Evolutionary conservation across 345 rosid genomes (phyloP), one percentile per base, ranked within the genome.

Genomic region (Anastatica hierochuntica): DNA sequence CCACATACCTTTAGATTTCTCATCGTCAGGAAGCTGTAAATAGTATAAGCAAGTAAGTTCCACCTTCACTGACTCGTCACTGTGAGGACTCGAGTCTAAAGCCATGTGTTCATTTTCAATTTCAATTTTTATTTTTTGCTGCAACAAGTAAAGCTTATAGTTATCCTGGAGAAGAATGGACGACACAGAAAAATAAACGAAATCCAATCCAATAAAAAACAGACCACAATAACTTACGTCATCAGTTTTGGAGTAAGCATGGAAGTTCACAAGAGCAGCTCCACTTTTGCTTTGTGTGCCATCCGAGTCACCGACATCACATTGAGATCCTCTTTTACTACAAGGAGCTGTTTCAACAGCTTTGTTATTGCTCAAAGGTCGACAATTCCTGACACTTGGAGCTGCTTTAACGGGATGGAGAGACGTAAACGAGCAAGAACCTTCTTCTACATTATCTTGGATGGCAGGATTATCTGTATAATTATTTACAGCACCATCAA

Each of bases 31-130:
- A 63, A 92, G 86, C 70, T 78, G 84, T 47, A 85, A 61, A 74
- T 74, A 92, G 64, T 88, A 92, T 51, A 76, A 69, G 74, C 96
- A 92, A 31, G 94, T 86, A 49, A 92, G 73, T 57, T 83, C 88
- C 73, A 78, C 84, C 79, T 74, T 83, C 72, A 83, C 45, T 56
- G 80, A 78, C 73, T 79, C 84, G 49, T 73, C 74, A 58, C 53
- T 68, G 42, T 56, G 46, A 48, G 60, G 37, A 49, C 56, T 64
- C 18, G 74, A 72, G 56, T 56, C 77, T 34, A 70, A 75, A 43
- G 72, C 76, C 30, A 79, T 49, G 26, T 60, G 60, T 58, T 78
- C 72, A 72, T 77, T 56, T 34, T 73, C 83, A 72, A 92, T 65
- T 61, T 69, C 79, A 72, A 88, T 79, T 59, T 62, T 64, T 23